A percentile compares a stretch with the other conserved stretches of the same genome.
Conservation (phyloP, 2,329 filamentous ascomycete species). For the Ascochyta viciae-villosae region DNA sequence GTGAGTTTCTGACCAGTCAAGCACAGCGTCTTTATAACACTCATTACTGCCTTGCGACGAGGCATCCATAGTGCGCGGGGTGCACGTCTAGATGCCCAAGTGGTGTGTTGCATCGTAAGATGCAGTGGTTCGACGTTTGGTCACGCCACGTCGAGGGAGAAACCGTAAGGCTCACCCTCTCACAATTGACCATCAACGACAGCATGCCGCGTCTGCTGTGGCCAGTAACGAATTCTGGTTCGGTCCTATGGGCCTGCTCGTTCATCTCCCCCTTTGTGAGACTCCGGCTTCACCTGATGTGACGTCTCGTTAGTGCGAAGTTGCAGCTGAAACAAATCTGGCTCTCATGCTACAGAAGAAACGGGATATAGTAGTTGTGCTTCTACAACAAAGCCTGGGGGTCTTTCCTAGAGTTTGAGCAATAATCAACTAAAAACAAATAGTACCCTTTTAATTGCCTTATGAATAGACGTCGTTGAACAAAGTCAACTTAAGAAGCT, state of each 20-base stretch:
- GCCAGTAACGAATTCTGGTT: neutral
- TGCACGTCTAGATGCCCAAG: slow-evolving; percentile 4
- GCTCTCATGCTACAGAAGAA: too few relatives aligned
- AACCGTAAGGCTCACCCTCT: neutral
- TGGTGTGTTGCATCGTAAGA: slow-evolving; percentile 34
- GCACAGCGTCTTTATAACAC: slow-evolving; percentile 15
- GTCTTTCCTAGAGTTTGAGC: too few relatives aligned
- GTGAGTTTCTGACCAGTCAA: neutral
- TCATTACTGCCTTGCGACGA: neutral
- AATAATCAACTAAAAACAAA: too few relatives aligned
- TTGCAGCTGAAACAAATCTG: too few relatives aligned
- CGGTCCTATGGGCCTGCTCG: neutral
- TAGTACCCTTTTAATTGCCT: too few relatives aligned
- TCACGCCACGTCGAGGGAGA: slow-evolving; percentile 22
- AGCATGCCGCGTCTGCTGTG: neutral
- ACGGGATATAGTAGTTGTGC: too few relatives aligned
- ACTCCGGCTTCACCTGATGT: too few relatives aligned
- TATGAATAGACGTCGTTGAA: too few relatives aligned
- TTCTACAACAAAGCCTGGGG: too few relatives aligned
- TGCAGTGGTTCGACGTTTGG: slow-evolving; percentile 26
- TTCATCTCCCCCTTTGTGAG: too few relatives aligned
- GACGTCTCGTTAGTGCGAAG: too few relatives aligned
- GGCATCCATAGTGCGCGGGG: slow-evolving; percentile 3
- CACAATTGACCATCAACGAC: neutral
- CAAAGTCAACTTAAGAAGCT: too few relatives aligned